phyloP scores from a whole-genome alignment of 805 yeast species.

The Starmerella bombicola region DNA sequence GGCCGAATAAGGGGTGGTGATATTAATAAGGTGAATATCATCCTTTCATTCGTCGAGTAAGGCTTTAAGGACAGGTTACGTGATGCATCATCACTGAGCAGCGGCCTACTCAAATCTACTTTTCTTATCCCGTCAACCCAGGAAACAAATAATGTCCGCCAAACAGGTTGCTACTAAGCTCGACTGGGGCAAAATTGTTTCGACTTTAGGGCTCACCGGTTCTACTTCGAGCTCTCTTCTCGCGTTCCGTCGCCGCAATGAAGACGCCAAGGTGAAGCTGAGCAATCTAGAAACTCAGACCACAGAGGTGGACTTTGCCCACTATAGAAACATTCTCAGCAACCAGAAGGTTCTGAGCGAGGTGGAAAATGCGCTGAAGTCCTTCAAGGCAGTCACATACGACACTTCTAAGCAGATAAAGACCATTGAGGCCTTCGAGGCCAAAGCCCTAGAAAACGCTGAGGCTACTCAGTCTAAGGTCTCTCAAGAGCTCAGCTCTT shows the following conservation, averaged over 20 bases:
- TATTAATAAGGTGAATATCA: neutral
- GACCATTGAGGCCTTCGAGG: conserved; percentile 85
- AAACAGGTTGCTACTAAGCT: conserved; percentile 55
- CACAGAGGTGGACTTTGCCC: conserved; percentile 63
- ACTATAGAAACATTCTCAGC: conserved; percentile 69
- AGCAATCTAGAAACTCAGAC: conserved; percentile 60
- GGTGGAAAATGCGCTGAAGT: conserved; percentile 60
- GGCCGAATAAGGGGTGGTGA: neutral
- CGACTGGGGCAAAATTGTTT: conserved; percentile 87
- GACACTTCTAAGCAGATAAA: conserved; percentile 82
- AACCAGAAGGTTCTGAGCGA: conserved; percentile 69
- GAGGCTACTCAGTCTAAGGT: conserved; percentile 84
- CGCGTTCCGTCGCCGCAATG: conserved; percentile 95
- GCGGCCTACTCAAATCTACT: too few relatives aligned
- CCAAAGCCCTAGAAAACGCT: conserved; percentile 91
- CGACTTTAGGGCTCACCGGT: conserved; percentile 85
- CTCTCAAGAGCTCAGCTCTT: conserved; percentile 67
- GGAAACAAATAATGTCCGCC: conserved; percentile 13
- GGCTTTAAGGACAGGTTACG: neutral
- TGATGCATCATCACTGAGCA: conserved; percentile 1
- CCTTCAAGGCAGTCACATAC: conserved; percentile 72
- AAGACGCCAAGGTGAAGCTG: conserved; percentile 83
- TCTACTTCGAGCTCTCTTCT: conserved; percentile 78
- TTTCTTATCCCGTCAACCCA: too few relatives aligned
- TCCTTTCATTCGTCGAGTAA: neutral